These are phyloP conservation scores for Uncinocarpus reesii DNA, from an alignment of 2,329 filamentous ascomycete species.

Conservation along the genomic window DNA sequence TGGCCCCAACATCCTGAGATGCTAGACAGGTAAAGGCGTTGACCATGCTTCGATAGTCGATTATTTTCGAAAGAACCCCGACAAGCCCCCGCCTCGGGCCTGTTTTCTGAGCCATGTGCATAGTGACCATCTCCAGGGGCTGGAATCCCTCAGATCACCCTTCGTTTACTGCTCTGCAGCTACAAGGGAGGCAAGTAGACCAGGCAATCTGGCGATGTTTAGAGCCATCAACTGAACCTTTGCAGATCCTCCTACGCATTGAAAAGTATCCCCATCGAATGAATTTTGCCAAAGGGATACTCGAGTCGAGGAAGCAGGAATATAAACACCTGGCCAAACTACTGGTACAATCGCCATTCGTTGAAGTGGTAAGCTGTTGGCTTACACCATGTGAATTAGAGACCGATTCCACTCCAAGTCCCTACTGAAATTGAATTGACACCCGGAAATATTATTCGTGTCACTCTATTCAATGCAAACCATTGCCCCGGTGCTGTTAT, in stretches of 20 bases:
- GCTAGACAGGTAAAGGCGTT: background rate
- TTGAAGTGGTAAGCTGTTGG: too few species aligned
- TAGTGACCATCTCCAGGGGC: slow-evolving; percentile 73
- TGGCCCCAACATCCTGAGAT: background rate
- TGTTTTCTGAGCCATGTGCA: slow-evolving; percentile 91
- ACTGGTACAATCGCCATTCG: slow-evolving; percentile 38
- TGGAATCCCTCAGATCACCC: slow-evolving; percentile 64
- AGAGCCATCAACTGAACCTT: slow-evolving; percentile 6
- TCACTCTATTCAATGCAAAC: slow-evolving; percentile 83
- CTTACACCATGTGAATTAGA: too few species aligned
- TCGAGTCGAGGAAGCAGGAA: slow-evolving; percentile 62
- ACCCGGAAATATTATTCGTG: slow-evolving; percentile 58
- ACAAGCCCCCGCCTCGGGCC: slow-evolving; percentile 55
- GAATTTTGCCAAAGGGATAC: slow-evolving; percentile 66
- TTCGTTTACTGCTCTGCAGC: slow-evolving; percentile 87
- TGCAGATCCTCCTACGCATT: slow-evolving; percentile 59
- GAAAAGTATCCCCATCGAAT: slow-evolving; percentile 70
- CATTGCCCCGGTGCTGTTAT: slow-evolving; percentile 85
- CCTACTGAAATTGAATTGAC: slow-evolving; percentile 65
- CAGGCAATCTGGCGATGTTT: background rate
- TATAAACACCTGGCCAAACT: slow-evolving; percentile 66
- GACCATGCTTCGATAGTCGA: slow-evolving; percentile 51
- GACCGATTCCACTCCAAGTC: slow-evolving; percentile 70
- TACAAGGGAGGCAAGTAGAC: slow-evolving; percentile 52
- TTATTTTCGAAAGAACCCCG: slow-evolving; percentile 57